A percentile compares a stretch with the other conserved stretches of the same genome.
These are phyloP conservation scores for Chalaropsis thielavioides DNA, from an alignment of 2,329 filamentous ascomycete species.

Conservation along the genomic window DNA sequence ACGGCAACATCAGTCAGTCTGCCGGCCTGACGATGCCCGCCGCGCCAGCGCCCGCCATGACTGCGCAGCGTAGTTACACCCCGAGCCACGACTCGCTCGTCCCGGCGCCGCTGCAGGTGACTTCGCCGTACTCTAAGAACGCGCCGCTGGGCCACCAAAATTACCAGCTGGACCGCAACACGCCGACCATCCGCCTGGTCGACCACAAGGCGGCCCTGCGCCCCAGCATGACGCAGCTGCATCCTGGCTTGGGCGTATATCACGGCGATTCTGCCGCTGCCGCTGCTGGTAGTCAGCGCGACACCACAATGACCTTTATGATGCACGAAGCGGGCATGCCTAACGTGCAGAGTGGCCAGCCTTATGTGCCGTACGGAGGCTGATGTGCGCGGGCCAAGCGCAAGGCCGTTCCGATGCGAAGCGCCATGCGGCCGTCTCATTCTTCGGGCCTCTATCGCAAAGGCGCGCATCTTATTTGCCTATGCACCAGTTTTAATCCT, in stretches of 20 bases:
- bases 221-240: slow-evolving; percentile 25
- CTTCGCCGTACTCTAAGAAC: slow-evolving; percentile 29
- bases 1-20: slow-evolving; percentile 1
- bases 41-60: slow-evolving; percentile 14
- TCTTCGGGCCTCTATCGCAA: background rate
- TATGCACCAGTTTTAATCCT: slow-evolving; percentile 9
- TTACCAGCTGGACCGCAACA: background rate
- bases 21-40: slow-evolving; percentile 17
- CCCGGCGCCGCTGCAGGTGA: slow-evolving; percentile 21
- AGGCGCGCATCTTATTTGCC: background rate
- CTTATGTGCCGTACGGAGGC: slow-evolving; percentile 29
- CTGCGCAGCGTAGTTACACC: background rate
- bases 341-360: slow-evolving; percentile 28
- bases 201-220: slow-evolving; percentile 19
- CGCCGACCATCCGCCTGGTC: slow-evolving; percentile 14
- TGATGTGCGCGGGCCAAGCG: slow-evolving; percentile 16
- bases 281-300: slow-evolving; percentile 20
- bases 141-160: slow-evolving; percentile 19
- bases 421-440: slow-evolving; percentile 19
- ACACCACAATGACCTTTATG: slow-evolving; percentile 40
- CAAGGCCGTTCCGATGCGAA: too few species aligned
- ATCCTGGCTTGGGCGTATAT: slow-evolving; percentile 20
- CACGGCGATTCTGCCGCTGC: slow-evolving; percentile 16
- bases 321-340: slow-evolving; percentile 35
- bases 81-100: slow-evolving; percentile 12